These are phyloP conservation scores for Taphrina sp. DNA, from an alignment of 1,139 yeast species.

Conservation along the genomic window DNA sequence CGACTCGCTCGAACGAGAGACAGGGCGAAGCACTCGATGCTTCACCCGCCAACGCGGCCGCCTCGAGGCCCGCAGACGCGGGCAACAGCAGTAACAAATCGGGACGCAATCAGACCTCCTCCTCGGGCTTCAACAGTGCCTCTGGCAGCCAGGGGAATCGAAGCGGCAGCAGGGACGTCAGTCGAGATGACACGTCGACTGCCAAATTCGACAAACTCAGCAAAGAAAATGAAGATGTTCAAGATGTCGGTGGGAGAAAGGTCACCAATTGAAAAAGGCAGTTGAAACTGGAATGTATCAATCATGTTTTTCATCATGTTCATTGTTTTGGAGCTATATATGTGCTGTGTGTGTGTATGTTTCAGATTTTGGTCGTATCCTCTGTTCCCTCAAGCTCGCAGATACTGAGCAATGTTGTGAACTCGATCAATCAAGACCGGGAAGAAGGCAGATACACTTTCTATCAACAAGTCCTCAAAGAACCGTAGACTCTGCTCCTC, in stretches of 20 bases:
- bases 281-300: neutral
- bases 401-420: slow-evolving; percentile 94
- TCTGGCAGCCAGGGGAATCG: neutral
- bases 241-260: slow-evolving; percentile 6
- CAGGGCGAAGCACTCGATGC: slow-evolving; percentile 30
- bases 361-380: too few species aligned
- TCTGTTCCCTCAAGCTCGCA: too few species aligned
- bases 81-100: slow-evolving; percentile 12
- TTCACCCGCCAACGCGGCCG: slow-evolving; percentile 19
- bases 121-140: neutral
- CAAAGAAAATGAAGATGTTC: slow-evolving; percentile 12
- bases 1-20: slow-evolving; percentile 4
- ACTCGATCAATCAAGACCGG: slow-evolving; percentile 94
- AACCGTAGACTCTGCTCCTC: slow-evolving; percentile 95
- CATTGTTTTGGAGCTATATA: too few species aligned
- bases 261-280: slow-evolving; percentile 8
- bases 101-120: neutral
- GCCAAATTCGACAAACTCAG: slow-evolving; percentile 24
- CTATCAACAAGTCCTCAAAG: slow-evolving; percentile 89
- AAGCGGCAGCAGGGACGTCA: neutral
- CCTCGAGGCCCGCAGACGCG: slow-evolving; percentile 10
- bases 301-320: neutral
- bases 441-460: slow-evolving; percentile 85
- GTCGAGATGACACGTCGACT: slow-evolving; percentile 13
- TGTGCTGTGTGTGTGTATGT: too few species aligned